These are phyloP conservation scores for Trichoderma koningiopsis DNA, from an alignment of 2,329 filamentous ascomycete genomes.

Conservation along the genomic window DNA sequence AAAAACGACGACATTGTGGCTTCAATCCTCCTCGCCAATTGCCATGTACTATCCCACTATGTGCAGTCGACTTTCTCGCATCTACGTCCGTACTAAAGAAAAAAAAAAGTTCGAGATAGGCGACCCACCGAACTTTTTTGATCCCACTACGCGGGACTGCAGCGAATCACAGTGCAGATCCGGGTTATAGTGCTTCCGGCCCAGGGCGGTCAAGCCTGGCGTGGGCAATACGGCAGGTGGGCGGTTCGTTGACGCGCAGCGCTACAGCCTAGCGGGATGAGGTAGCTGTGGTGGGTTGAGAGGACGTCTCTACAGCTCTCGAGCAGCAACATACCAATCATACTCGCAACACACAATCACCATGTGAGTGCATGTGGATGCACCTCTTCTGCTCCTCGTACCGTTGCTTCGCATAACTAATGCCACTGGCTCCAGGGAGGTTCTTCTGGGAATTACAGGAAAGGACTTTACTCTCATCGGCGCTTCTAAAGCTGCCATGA, in stretches of 20 bases:
- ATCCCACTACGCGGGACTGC: constrained; percentile 10
- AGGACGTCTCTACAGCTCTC: constrained; percentile 28
- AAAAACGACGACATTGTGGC: constrained; percentile 93
- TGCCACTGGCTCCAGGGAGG: constrained; percentile 68
- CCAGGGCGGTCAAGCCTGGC: constrained; percentile 39
- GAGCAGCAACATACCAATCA: constrained; percentile 27
- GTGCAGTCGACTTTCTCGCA: constrained; percentile 34
- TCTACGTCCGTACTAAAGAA: constrained; percentile 28
- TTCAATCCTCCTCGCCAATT: constrained; percentile 23
- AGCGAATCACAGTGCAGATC: constrained; percentile 32
- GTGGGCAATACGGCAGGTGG: constrained; percentile 34
- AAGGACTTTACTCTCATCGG: constrained; percentile 99
- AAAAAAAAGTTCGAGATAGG: constrained; percentile 46
- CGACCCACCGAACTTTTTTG: constrained; percentile 33
- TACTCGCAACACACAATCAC: constrained; percentile 18
- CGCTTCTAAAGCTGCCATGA: constrained; percentile 97
- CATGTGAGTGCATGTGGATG: constrained; percentile 23
- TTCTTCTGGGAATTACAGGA: constrained; percentile 95
- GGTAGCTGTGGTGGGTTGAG: constrained; percentile 21
- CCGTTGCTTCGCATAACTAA: constrained; percentile 14
- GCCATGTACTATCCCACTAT: constrained; percentile 31
- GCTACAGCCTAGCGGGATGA: constrained; percentile 41
- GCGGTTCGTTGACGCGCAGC: constrained; percentile 41
- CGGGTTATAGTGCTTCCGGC: constrained; percentile 39
- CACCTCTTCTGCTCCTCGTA: background rate